Base-by-base conservation (phyloP, 2,329 filamentous ascomycete species). In the Orbilia quercus region DNA sequence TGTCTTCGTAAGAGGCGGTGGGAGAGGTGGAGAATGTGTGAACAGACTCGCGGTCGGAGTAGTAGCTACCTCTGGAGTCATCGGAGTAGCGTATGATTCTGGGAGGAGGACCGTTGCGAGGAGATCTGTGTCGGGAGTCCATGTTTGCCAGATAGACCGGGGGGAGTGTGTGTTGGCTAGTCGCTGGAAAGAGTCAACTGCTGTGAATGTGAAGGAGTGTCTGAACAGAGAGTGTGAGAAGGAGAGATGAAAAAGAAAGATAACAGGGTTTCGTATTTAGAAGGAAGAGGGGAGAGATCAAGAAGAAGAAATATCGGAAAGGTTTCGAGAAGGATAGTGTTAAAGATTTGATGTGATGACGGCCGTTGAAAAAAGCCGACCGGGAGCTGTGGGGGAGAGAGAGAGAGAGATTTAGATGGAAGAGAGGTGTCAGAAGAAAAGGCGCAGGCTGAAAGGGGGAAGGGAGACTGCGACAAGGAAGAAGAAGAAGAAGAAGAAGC, bases 31-130 rank as follows among this genome's bases (percentile, higher is more conserved):
- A 67, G 14, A 67, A 69, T n/a, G 51, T 62, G 5, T 60, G 51
- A 18, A 60, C 63, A 7, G 70, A 74, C 47, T 74, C 57, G 9
- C 59, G 44, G 20, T 73, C 69, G n/a, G 69, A 73, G 22, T 73
- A 65, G 34, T 73, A 73, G 20, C 69, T 73, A 44, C 60, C 50
- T 48, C 69, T 45, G n/a, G 69, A 73, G 36, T 73, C 69, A 48
- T 73, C 69, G 14, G 69, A 73, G 45, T 73, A 73, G 22, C 60
- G 63, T 51, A 73, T 54, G 57, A 69, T 69, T 48, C 40, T 54
- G 3, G 64, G 64, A 31, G 64, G 64, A 11, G 64, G 64, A 14
- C 64, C 64, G 12, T 40, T 38, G 1, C 45, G 38, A 23, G 50
- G 45, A 9, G 47, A 51, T 16, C 45, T 57, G 28, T 59, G 57